Conservation (phyloP, 2,329 filamentous ascomycete species). For the Zarea fungicola region DNA sequence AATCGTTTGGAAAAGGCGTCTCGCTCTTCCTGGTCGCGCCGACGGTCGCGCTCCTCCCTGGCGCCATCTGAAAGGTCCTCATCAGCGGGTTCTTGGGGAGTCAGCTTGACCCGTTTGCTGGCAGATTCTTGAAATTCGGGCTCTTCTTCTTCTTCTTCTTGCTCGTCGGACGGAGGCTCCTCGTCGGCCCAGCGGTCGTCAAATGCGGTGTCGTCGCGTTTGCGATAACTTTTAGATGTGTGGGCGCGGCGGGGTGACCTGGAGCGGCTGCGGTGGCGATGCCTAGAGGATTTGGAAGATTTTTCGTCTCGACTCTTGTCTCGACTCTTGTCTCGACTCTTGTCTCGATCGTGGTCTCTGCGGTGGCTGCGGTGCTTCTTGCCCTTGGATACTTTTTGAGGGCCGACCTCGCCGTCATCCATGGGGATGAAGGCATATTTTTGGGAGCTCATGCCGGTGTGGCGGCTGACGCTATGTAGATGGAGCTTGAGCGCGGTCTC, state of each 20-base stretch:
- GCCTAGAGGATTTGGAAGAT: conserved; percentile 17
- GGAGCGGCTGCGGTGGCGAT: conserved; percentile 27
- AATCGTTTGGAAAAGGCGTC: conserved; percentile 76
- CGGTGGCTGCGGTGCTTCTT: conserved; percentile 40
- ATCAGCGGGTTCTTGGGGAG: conserved; percentile 45
- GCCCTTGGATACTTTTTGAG: conserved; percentile 46
- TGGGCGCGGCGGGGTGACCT: conserved; percentile 27
- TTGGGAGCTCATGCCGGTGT: conserved; percentile 53
- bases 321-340: not conserved
- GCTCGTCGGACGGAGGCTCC: conserved; percentile 45
- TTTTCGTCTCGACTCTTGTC: conserved; percentile 20
- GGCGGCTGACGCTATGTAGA: too few species aligned
- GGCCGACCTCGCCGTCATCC: conserved; percentile 58
- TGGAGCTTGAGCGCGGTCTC: too few species aligned
- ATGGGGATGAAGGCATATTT: conserved; percentile 64
- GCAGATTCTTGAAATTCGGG: conserved; percentile 63
- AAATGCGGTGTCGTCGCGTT: conserved; percentile 46
- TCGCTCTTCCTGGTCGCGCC: conserved; percentile 67
- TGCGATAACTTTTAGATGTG: conserved; percentile 38
- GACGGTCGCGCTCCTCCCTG: conserved; percentile 50
- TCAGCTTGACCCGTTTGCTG: conserved; percentile 63
- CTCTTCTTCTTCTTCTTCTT: conserved; percentile 41
- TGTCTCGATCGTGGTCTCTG: conserved; percentile 12
- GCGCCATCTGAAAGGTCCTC: conserved; percentile 56
- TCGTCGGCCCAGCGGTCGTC: conserved; percentile 82